Evolutionary conservation across 108 stramenopile genomes (phyloP).

Genomic region (Poteriospumella lacustris): DNA sequence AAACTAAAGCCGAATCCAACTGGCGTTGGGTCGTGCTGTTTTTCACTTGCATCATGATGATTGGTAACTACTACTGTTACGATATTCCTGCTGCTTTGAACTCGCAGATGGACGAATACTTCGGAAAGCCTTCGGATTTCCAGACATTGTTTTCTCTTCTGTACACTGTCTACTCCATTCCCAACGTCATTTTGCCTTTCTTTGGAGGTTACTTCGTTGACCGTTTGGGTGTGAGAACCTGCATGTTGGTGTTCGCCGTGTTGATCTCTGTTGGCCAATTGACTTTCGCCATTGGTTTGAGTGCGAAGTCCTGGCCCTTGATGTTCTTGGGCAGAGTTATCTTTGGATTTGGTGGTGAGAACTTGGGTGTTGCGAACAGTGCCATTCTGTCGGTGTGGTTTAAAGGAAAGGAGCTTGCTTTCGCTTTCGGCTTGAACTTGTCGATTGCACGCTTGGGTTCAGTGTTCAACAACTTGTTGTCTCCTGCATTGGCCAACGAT

Average conservation of each 20-base stretch:
- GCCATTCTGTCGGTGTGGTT: constrained; percentile 37
- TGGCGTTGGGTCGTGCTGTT: constrained; percentile 12
- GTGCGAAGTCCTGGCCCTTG: background rate
- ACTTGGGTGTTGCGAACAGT: constrained; percentile 25
- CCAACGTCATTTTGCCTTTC: constrained; percentile 36
- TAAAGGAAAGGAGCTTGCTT: constrained; percentile 28
- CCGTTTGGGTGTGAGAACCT: constrained; percentile 13
- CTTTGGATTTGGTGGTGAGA: constrained; percentile 36
- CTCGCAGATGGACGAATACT: constrained; percentile 24
- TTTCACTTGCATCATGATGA: constrained; percentile 27
- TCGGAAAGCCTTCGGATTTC: constrained; percentile 23
- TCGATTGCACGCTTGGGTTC: constrained; percentile 29
- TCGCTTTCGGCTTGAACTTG: constrained; percentile 35
- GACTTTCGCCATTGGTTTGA: constrained; percentile 8
- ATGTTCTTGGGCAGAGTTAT: constrained; percentile 28
- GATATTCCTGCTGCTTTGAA: constrained; percentile 30
- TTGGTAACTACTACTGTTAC: constrained; percentile 33
- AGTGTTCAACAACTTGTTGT: constrained; percentile 30
- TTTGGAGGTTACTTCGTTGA: constrained; percentile 39
- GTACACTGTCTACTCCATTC: constrained; percentile 36
- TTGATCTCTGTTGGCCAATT: constrained; percentile 16
- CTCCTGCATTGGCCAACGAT: constrained; percentile 4
- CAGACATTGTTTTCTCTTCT: constrained; percentile 29
- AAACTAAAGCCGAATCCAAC: background rate
- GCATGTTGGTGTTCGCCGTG: constrained; percentile 15